Conservation (phyloP, 108 stramenopile species). For the Poteriospumella lacustris region DNA sequence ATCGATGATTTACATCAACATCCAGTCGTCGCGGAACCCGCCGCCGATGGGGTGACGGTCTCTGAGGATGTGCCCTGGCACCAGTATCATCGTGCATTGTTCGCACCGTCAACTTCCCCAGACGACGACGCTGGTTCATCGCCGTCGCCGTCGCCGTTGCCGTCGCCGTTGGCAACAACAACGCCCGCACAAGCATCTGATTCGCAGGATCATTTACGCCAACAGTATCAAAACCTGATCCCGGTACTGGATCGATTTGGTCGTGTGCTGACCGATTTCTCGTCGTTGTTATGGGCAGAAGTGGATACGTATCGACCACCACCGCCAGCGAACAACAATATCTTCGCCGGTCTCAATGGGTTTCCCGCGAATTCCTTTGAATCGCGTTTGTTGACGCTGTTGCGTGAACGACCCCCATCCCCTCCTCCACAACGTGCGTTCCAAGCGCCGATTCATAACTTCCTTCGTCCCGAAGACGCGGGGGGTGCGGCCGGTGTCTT, state of each 20-base stretch:
- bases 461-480: background rate
- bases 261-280: background rate
- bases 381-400: background rate
- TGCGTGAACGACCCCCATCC: background rate
- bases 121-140: background rate
- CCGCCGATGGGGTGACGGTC: background rate
- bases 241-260: conserved; percentile 10
- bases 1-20: background rate
- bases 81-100: background rate
- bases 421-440: background rate
- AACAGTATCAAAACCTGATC: background rate
- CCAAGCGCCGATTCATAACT: background rate
- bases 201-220: background rate
- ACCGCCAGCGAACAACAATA: background rate
- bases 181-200: background rate
- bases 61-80: background rate
- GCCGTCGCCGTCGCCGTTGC: background rate
- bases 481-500: background rate
- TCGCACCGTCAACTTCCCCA: background rate
- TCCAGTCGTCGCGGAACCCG: background rate
- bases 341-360: no score
- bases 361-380: no score
- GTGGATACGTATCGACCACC: no score
- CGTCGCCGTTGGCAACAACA: background rate
- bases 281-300: background rate